Evolutionary conservation across 2,329 filamentous ascomycete genomes (phyloP), one percentile per base, ranked within the genome.

Genomic region (Cladosporium sp.): DNA sequence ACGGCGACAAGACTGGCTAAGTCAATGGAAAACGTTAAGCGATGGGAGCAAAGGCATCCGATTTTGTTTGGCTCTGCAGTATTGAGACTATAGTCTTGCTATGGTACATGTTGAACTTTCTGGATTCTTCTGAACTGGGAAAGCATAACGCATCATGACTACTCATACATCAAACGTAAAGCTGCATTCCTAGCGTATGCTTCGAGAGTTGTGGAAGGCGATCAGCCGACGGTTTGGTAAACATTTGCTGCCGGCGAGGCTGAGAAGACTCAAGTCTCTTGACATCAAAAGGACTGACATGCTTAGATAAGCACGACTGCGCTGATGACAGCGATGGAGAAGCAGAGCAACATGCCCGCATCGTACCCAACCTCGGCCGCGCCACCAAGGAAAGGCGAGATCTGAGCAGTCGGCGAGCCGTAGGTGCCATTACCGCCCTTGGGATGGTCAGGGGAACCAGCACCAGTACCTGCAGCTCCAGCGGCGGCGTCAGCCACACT

Each of bases 251-350:
- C 25, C 13, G 32, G 13, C 22, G 39, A 42, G 22, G 22, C 22
- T 27, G 22, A 9, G 22, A 4, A 5, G 22, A 27, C 22, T 27
- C 22, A 27, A 27, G 22, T 4, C 22, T 27, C 22, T 5, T 27
- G 22, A 27, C 22, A 27, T 9, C 22, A 27, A 27, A 9, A 27
- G 22, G 4, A 27, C 4, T 27, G 5, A 9, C 22, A 9, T 27
- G 22, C 22, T 35, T 55, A 58, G 51, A 57, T 45, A 38, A 58
- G 43, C 35, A 57, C 19, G 25, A 57, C 50, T 22, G 53, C 53
- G 25, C 49, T 48, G 47, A 55, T 32, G 16, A 58, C n/a, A 36
- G 51, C 55, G 35, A 57, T 52, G n/a, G 45, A 27, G 40, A 56
- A 45, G 52, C 53, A 53, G 16, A 55, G 41, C 29, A 55, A 30